phyloP scores from a whole-genome alignment of 1,139 yeast genomes.

The Pichia sp. region DNA sequence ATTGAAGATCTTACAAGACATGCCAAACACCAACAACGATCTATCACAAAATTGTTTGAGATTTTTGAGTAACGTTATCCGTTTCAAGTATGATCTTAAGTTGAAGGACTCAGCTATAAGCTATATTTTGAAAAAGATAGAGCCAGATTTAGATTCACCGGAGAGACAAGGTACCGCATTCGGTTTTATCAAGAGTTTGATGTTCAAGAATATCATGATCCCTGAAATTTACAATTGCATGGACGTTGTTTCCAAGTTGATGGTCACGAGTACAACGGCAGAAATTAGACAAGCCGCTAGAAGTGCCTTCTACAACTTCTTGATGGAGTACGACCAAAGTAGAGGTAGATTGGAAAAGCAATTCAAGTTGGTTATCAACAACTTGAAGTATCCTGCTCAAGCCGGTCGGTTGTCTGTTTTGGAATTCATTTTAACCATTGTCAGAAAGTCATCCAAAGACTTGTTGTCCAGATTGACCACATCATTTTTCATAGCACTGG shows the following conservation, averaged over 20 bases:
- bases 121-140: constrained; percentile 67
- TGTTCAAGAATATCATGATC: constrained; percentile 66
- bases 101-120: constrained; percentile 71
- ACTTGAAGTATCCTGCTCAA: constrained; percentile 79
- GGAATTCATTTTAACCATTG: constrained; percentile 73
- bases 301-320: constrained; percentile 75
- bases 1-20: constrained; percentile 62
- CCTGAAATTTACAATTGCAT: constrained; percentile 90
- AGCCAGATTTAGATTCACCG: constrained; percentile 90
- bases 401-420: constrained; percentile 87
- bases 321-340: constrained; percentile 95
- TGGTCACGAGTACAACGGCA: constrained; percentile 85
- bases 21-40: constrained; percentile 75
- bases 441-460: constrained; percentile 61
- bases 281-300: constrained; percentile 86
- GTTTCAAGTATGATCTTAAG: constrained; percentile 61
- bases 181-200: constrained; percentile 70
- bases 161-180: constrained; percentile 85
- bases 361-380: constrained; percentile 75
- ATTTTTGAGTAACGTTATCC: constrained; percentile 66
- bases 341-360: constrained; percentile 80
- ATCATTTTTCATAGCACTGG: constrained; percentile 78
- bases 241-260: constrained; percentile 74
- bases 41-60: constrained; percentile 79
- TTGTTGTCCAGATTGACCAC: constrained; percentile 59